Evolutionary conservation across 345 rosid species (phyloP), one percentile per base, ranked within the genome.

Genomic region (Pistacia vera): DNA sequence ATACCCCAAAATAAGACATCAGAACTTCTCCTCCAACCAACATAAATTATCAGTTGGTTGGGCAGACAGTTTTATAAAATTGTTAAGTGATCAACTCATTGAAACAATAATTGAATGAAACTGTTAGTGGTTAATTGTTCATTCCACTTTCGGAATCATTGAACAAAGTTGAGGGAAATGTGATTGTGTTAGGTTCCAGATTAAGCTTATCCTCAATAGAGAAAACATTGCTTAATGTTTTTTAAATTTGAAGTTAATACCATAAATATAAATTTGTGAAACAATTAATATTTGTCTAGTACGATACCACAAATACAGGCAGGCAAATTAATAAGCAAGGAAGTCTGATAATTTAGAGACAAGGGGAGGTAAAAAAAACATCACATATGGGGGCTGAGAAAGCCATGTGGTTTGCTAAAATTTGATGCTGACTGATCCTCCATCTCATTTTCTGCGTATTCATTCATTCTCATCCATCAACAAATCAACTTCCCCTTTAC

Each of bases 331-430:
- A 4, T 41, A 41, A 41, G 44, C 7, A 5, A 36, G 5, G 2
- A 0, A 2, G 8, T 58, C 11, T 8, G 5, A 38, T 66, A 46
- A 66, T 18, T 17, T 38, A 25, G 28, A 44, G 25, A 25, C 0
- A 25, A 25, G 25, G 25, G 25, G 25, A 36, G 56, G 28, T 17
- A 22, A 49, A n/a, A 65, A 11, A 25, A 56, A 57, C 58, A 66
- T 75, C 77, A 66, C 77, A 55, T 12, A 57, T 55, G 14, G 35
- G 14, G 76, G 6, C 49, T 66, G 30, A 59, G 66, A 72, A 58
- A 18, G 58, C 72, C 78, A 75, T 75, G 78, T 75, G 78, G 66
- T 33, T 25, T 3, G 33, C 49, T 56, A 17, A 41, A 17, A 4
- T 30, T 44, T 57, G 78, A 75, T 66, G 58, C 63, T 28, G 78